phyloP scores from a whole-genome alignment of 768 basidiomycete genomes.

The Leccinum rimulosum region DNA sequence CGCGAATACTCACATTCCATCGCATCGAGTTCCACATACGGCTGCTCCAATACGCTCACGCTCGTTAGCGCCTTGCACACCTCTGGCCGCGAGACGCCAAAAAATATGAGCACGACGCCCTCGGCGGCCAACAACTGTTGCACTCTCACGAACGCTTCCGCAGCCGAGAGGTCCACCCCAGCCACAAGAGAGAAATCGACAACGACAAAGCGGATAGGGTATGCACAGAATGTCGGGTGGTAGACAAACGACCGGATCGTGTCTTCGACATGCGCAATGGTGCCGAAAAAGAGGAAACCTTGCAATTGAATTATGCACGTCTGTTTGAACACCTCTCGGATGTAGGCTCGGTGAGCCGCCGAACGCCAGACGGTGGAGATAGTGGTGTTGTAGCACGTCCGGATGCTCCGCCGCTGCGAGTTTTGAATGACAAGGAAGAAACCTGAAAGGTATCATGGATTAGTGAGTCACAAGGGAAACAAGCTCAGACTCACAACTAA shows the following conservation, averaged over 20 bases:
- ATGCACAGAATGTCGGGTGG: slow-evolving; percentile 62
- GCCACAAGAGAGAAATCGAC: slow-evolving; percentile 83
- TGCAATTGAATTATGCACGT: slow-evolving; percentile 86
- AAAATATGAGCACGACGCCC: slow-evolving; percentile 81
- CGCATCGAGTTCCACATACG: slow-evolving; percentile 82
- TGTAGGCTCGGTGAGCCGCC: slow-evolving; percentile 80
- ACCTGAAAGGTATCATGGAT: slow-evolving; percentile 38
- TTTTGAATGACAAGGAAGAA: slow-evolving; percentile 96
- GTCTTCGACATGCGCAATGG: slow-evolving; percentile 86
- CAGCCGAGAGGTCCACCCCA: slow-evolving; percentile 92
- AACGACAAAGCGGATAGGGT: slow-evolving; percentile 86
- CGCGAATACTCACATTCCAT: slow-evolving; percentile 72
- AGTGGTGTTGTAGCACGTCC: slow-evolving; percentile 74
- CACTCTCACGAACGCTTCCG: slow-evolving; percentile 91
- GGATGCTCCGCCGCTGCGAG: slow-evolving; percentile 80
- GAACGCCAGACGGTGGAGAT: slow-evolving; percentile 92
- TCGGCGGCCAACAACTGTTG: slow-evolving; percentile 77
- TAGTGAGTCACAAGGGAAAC: not conserved
- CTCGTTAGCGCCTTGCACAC: slow-evolving; percentile 72
- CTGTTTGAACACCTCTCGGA: slow-evolving; percentile 87
- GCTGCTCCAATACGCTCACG: slow-evolving; percentile 77
- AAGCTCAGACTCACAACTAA: slow-evolving; percentile 63
- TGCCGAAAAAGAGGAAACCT: slow-evolving; percentile 93
- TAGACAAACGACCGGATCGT: slow-evolving; percentile 76
- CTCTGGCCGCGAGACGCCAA: slow-evolving; percentile 66